Base-by-base conservation (phyloP, 441 rosid species). In the Breynia disticha region DNA sequence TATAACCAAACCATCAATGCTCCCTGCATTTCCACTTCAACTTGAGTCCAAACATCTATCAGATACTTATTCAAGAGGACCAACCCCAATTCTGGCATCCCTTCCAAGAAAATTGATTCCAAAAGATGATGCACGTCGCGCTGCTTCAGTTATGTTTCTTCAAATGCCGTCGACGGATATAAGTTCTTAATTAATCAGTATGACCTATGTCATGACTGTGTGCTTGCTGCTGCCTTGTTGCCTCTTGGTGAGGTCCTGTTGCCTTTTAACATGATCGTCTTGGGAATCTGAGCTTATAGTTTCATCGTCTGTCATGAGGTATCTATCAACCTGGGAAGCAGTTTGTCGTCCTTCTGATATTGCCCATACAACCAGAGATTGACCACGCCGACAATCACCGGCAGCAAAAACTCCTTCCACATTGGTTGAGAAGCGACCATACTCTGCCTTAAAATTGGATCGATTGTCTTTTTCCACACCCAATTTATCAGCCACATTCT, bases 351-450 rank as follows among this genome's bases (percentile, higher is more conserved):
- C 99, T 73, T 95, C 99, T 12, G 95, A 78, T 64, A 95, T 90
- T 19, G 99, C 99, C 99, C 99, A 95, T 0, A 95, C 99, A 48
- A 95, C 99, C 28, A 95, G 74, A 22, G 99, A 95, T 73, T 95
- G 99, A 15, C 98, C 99, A 0, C 99, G 83, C 43, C 99, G 69
- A 68, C 99, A 95, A 67, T 95, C 99, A 48, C 99, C 99, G 10
- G 99, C 99, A 11, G 97, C 98, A 62, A 95, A 95, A 1, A 90
- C 76, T 3, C 99, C 98, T 43, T 87, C 93, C n/a, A 83, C 86
- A 13, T 42, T 90, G 41, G 99, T 90, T 0, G 96, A 72, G 51
- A 90, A 90, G 38, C 89, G 84, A 14, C 95, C 99, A 42, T 90
- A 95, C 32, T 90, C 97, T 0, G 99, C 99, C 73, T 88, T 88